These are phyloP conservation scores for Botrytis fragariae DNA, from an alignment of 2,329 filamentous ascomycete genomes.

Conservation along the genomic window DNA sequence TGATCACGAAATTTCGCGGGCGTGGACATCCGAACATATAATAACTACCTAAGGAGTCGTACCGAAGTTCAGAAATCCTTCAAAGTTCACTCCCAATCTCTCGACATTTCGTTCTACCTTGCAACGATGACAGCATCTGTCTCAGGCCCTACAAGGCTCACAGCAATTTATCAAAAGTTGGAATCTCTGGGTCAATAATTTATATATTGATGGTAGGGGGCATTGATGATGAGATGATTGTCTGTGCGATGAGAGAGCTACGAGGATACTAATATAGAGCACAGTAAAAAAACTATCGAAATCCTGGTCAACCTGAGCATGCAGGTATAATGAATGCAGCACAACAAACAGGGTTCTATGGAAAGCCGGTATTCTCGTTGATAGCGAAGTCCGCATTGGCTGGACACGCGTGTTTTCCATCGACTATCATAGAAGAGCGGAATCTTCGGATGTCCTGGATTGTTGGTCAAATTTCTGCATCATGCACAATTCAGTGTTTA, in stretches of 20 bases:
- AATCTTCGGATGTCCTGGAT: background rate
- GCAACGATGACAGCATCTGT: background rate
- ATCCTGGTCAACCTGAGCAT: slow-evolving; percentile 3
- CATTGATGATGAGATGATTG: slow-evolving; percentile 12
- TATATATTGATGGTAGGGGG: background rate
- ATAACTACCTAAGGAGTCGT: background rate
- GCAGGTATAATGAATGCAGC: background rate
- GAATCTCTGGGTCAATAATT: background rate
- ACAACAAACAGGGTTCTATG: slow-evolving; percentile 8
- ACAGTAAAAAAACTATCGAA: background rate
- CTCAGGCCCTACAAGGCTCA: background rate
- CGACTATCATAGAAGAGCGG: background rate
- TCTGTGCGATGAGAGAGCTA: background rate
- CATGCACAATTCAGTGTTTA: background rate
- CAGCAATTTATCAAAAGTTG: background rate
- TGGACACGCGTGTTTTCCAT: background rate
- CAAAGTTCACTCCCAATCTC: background rate
- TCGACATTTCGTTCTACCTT: background rate
- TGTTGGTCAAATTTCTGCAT: background rate
- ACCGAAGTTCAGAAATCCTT: background rate
- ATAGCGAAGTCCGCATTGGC: background rate
- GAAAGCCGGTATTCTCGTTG: slow-evolving; percentile 10
- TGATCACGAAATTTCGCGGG: background rate
- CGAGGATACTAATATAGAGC: background rate
- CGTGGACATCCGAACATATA: background rate